phyloP scores from a whole-genome alignment of 2,329 filamentous ascomycete genomes.

The Hypoxylon rubiginosum region DNA sequence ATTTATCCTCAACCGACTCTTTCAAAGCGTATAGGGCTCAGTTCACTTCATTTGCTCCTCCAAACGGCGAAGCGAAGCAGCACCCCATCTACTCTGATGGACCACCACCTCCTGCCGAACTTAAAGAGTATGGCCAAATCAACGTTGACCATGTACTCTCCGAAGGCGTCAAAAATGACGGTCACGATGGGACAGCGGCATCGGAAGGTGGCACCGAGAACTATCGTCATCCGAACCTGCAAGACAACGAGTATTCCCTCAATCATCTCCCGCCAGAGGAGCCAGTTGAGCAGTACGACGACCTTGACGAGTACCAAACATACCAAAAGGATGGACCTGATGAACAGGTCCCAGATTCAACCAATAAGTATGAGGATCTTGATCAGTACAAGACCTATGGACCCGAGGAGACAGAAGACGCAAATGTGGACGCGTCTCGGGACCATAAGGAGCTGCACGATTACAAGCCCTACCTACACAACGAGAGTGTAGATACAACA shows the following conservation, averaged over 20 bases:
- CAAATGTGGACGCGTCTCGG: background rate
- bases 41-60: slow-evolving; percentile 49
- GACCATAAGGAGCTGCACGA: background rate
- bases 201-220: slow-evolving; percentile 8
- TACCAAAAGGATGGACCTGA: slow-evolving; percentile 44
- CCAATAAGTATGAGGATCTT: slow-evolving; percentile 57
- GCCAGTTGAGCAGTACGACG: slow-evolving; percentile 50
- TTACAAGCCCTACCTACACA: background rate
- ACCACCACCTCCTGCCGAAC: slow-evolving; percentile 53
- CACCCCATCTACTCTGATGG: slow-evolving; percentile 52
- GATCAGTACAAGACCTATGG: slow-evolving; percentile 48
- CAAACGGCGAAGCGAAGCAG: slow-evolving; percentile 29
- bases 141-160: slow-evolving; percentile 50
- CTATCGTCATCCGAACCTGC: slow-evolving; percentile 26
- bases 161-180: slow-evolving; percentile 10
- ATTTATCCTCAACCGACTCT: slow-evolving; percentile 48
- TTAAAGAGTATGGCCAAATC: slow-evolving; percentile 53
- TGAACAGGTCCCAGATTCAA: slow-evolving; percentile 29
- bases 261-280: slow-evolving; percentile 52
- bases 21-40: slow-evolving; percentile 55
- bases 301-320: slow-evolving; percentile 44
- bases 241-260: slow-evolving; percentile 52
- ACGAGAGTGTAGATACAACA: background rate
- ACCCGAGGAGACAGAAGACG: background rate
- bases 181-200: slow-evolving; percentile 5